phyloP scores from a whole-genome alignment of 805 yeast genomes.

The Danielia reshetovae region DNA sequence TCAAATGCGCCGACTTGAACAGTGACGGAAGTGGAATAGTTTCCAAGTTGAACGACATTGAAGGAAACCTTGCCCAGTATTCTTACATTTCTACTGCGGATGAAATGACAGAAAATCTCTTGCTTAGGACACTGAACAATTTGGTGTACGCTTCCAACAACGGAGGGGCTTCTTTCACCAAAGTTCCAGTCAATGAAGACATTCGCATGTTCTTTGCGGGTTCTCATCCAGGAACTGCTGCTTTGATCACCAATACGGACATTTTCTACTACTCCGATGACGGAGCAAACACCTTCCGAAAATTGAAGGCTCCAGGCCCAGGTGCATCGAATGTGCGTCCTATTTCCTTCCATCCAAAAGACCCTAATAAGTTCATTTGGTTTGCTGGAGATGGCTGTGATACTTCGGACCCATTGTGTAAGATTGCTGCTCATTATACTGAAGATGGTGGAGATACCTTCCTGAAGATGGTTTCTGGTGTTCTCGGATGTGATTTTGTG shows the following conservation, averaged over 20 bases:
- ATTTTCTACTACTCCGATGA: constrained; percentile 58
- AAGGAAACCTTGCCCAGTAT: constrained; percentile 52
- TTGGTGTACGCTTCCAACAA: constrained; percentile 64
- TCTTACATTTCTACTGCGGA: constrained; percentile 38
- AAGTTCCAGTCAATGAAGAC: constrained; percentile 35
- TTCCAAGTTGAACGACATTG: constrained; percentile 41
- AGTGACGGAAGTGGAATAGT: constrained; percentile 21
- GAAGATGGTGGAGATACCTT: constrained; percentile 66
- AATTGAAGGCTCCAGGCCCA: constrained; percentile 41
- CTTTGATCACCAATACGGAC: constrained; percentile 47
- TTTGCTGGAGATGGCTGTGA: constrained; percentile 59
- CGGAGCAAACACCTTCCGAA: constrained; percentile 58
- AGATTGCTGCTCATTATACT: constrained; percentile 52
- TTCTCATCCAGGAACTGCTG: constrained; percentile 51
- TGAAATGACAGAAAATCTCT: constrained; percentile 34
- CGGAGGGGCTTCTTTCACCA: constrained; percentile 53
- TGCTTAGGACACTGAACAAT: constrained; percentile 53
- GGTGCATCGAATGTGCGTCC: constrained; percentile 31
- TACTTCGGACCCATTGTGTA: background rate
- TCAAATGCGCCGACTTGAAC: constrained; percentile 10
- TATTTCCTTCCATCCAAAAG: constrained; percentile 59
- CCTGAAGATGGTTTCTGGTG: constrained; percentile 48
- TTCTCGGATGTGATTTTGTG: constrained; percentile 63
- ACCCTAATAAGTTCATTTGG: constrained; percentile 61
- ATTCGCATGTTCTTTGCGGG: constrained; percentile 60